Conservation (phyloP, 2,329 filamentous ascomycete species). For the Apiospora aurea region DNA sequence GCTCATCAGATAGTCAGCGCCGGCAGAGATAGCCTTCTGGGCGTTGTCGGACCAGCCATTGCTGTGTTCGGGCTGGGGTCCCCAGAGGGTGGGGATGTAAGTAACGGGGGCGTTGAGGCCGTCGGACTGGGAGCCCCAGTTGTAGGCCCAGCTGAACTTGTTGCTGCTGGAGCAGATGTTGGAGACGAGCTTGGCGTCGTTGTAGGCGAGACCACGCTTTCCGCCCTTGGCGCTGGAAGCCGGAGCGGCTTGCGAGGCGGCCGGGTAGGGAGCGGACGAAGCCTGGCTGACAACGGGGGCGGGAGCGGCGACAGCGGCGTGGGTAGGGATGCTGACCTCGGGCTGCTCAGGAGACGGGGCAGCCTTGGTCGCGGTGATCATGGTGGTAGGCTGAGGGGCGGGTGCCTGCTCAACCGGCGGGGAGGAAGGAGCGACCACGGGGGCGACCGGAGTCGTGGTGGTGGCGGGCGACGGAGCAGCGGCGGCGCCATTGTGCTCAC, state of each 20-base stretch:
- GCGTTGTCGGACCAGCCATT: conserved; percentile 59
- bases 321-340: conserved; percentile 23
- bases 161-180: conserved; percentile 34
- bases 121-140: conserved; percentile 39
- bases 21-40: conserved; percentile 57
- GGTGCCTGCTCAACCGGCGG: conserved; percentile 17
- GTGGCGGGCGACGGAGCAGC: conserved; percentile 23
- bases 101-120: conserved; percentile 52
- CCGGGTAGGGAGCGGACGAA: conserved; percentile 9
- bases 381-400: conserved; percentile 35
- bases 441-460: conserved; percentile 26
- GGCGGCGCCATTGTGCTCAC: not conserved
- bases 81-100: conserved; percentile 75
- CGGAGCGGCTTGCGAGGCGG: conserved; percentile 19
- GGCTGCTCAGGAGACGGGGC: conserved; percentile 26
- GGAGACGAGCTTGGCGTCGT: conserved; percentile 39
- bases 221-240: conserved; percentile 28
- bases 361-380: conserved; percentile 35
- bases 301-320: conserved; percentile 25
- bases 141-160: conserved; percentile 43
- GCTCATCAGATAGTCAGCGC: conserved; percentile 64
- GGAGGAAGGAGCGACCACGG: conserved; percentile 29
- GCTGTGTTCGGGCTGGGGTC: conserved; percentile 51
- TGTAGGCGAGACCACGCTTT: conserved; percentile 46
- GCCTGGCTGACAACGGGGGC: not conserved